A percentile compares a stretch with the other conserved stretches of the same genome.
These are phyloP conservation scores for Penicillium maclennaniae DNA, from an alignment of 495 filamentous ascomycete genomes.

Conservation along the genomic window DNA sequence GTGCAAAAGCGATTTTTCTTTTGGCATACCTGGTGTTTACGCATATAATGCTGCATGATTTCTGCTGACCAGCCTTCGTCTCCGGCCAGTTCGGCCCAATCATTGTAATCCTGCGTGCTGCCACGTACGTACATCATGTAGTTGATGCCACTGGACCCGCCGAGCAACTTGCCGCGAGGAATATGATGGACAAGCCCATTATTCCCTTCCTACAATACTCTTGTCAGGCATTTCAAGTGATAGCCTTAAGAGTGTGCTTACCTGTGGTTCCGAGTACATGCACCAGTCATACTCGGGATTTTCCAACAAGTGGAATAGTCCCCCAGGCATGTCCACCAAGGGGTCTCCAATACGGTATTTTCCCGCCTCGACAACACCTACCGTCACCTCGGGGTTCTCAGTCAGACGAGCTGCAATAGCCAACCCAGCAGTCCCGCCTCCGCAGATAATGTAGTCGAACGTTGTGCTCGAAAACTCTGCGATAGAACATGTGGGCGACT, in stretches of 20 bases:
- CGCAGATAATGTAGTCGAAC: constrained; percentile 38
- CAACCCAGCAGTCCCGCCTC: constrained; percentile 48
- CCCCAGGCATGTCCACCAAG: constrained; percentile 43
- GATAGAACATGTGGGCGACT: constrained; percentile 10
- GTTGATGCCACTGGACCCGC: constrained; percentile 58
- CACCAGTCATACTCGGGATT: constrained; percentile 58
- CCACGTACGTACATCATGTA: constrained; percentile 31
- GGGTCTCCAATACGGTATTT: constrained; percentile 45
- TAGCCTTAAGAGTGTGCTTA: constrained; percentile 4
- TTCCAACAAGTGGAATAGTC: constrained; percentile 40
- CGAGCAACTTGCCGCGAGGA: constrained; percentile 52
- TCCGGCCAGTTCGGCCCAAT: constrained; percentile 41
- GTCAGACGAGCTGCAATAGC: constrained; percentile 46
- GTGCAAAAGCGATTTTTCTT: constrained; percentile 23
- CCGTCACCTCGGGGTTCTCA: constrained; percentile 39
- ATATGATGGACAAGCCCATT: constrained; percentile 21
- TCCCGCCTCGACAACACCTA: constrained; percentile 56
- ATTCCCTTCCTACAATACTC: constrained; percentile 20
- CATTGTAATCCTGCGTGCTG: constrained; percentile 37
- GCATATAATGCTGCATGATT: constrained; percentile 27
- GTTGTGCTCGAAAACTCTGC: constrained; percentile 13
- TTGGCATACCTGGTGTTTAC: constrained; percentile 20
- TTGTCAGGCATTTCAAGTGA: too few species aligned
- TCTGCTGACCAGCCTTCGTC: constrained; percentile 41
- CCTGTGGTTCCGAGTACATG: constrained; percentile 50